Evolutionary conservation across 202 grass and related monocot species (phyloP), one percentile per base, ranked within the genome.

Genomic region (Eragrostis tef): DNA sequence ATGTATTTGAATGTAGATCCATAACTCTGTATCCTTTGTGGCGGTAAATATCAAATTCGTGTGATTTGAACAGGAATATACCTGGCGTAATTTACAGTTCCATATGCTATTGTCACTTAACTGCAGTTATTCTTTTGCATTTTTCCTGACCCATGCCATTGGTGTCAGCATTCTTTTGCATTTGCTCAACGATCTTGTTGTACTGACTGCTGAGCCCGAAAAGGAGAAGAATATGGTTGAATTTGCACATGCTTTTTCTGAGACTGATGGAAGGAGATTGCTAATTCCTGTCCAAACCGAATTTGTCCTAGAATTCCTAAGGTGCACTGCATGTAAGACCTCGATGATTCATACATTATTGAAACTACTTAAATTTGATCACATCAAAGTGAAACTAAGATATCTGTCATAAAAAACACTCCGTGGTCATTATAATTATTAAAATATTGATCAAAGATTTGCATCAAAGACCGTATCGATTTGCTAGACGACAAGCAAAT

Each of bases 21-120:
- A 79, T 43, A 41, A 44, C 49, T 79, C 3, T 34, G 14, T 80
- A 62, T 69, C 62, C 63, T 70, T 20, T 34, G 54, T 64, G 80
- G 21, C 45, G 46, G 56, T 85, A 80, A 54, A 29, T 29, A 80
- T 25, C 3, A 54, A 20, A 21, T 70, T 75, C 49, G 67, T 72
- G 65, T 26, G 24, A 71, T 27, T 48, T 19, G 42, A 31, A 6
- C 13, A 47, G 2, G 12, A 54, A 47, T 67, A 73, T 12, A 54
- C 12, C 20, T 69, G 7, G n/a, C 27, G 19, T 67, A 44, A 51
- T 68, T 6, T 41, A 25, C 25, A 61, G 49, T 14, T 78, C 4
- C 46, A 69, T 20, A 6, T 31, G 29, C 8, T 66, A 19, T 44
- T 29, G 14, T 56, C 15, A 43, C 31, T 13, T 34, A 3, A 4